Evolutionary conservation across 768 basidiomycete species (phyloP).

Genomic region (Lactarius psammicola): DNA sequence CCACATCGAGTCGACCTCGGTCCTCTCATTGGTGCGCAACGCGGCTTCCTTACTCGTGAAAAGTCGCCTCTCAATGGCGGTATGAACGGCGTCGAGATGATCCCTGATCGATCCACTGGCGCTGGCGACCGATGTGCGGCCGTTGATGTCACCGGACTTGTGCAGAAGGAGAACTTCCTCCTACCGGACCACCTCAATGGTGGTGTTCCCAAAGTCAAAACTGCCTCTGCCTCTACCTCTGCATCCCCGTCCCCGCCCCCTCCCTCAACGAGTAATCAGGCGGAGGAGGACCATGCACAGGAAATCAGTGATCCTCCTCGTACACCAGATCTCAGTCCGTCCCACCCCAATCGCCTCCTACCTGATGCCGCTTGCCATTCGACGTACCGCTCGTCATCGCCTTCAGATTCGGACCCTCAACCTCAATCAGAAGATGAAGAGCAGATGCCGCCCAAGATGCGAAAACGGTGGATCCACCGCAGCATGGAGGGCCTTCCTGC

Average conservation of each 20-base stretch:
- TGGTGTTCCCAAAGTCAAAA: not conserved
- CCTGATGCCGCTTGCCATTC: constrained; percentile 7
- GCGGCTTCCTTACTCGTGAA: constrained; percentile 65
- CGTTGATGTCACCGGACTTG: constrained; percentile 6
- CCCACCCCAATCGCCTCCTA: not conserved
- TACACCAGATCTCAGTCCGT: constrained; percentile 8
- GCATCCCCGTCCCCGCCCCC: constrained; percentile 19
- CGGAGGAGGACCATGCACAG: constrained; percentile 33
- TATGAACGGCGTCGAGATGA: constrained; percentile 61
- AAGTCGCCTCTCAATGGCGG: constrained; percentile 56
- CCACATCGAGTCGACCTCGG: constrained; percentile 48
- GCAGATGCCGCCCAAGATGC: constrained; percentile 29
- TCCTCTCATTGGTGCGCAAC: constrained; percentile 56
- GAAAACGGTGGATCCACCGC: constrained; percentile 30
- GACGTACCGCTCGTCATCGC: constrained; percentile 26
- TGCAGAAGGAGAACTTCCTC: not conserved
- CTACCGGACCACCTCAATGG: not conserved
- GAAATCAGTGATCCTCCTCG: not conserved
- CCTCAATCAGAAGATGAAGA: constrained; percentile 23
- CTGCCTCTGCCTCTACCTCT: constrained; percentile 26
- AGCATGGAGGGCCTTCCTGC: constrained; percentile 26
- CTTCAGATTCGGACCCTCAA: constrained; percentile 22
- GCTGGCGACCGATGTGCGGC: constrained; percentile 22
- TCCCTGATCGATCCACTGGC: constrained; percentile 31
- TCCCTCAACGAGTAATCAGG: constrained; percentile 30